These are phyloP conservation scores for Eucalyptus camaldulensis DNA, from an alignment of 345 rosid species.

Conservation along the genomic window DNA sequence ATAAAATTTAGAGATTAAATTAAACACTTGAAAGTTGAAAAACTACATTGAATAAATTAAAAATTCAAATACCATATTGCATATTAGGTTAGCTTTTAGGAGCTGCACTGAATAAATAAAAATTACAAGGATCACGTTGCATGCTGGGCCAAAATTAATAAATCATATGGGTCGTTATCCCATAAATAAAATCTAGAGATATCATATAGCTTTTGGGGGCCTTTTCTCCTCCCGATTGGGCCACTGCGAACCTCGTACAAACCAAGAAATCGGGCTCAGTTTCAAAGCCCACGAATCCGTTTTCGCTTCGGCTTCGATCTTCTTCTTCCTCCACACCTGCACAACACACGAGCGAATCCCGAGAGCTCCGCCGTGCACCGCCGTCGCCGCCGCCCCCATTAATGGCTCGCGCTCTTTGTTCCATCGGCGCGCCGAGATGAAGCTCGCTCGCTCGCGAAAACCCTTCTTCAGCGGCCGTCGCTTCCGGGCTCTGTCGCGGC, in stretches of 20 bases:
- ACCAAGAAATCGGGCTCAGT: not conserved
- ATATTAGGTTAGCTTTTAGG: accelerated
- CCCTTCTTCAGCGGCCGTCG: not conserved
- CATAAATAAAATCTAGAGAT: not conserved
- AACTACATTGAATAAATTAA: accelerated
- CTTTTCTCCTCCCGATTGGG: not conserved
- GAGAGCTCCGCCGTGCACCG: not conserved
- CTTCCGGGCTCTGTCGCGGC: not conserved
- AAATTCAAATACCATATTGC: accelerated
- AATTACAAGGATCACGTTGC: too few relatives aligned
- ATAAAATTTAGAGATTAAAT: accelerated
- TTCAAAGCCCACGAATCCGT: not conserved
- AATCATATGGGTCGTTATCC: too few relatives aligned
- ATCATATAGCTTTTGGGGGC: not conserved
- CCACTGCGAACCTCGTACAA: not conserved
- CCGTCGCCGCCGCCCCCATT: not conserved
- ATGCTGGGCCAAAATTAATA: too few relatives aligned
- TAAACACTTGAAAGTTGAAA: too few relatives aligned
- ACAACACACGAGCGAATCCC: not conserved
- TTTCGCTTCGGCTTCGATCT: not conserved
- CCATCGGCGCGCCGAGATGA: not conserved
- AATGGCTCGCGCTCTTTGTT: not conserved
- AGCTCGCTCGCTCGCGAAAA: constrained; percentile 7
- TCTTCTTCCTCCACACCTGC: not conserved
- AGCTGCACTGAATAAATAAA: accelerated